Conservation (phyloP, 495 filamentous ascomycete genomes). For the Durotheca rogersii region DNA sequence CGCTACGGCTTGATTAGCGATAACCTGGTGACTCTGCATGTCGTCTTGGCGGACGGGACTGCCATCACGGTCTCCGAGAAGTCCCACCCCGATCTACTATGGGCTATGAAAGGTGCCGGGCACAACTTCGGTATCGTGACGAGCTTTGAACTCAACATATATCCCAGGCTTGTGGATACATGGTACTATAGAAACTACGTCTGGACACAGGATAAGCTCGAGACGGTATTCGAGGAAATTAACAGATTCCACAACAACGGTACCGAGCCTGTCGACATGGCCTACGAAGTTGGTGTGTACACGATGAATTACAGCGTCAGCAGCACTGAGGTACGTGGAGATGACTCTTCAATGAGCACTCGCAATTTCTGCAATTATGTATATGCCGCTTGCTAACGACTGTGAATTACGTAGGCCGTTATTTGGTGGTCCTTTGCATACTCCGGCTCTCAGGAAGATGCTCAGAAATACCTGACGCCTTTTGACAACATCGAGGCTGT, state of each 20-base stretch:
- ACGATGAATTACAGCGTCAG: not conserved
- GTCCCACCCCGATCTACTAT: conserved; percentile 49
- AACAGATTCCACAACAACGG: not conserved
- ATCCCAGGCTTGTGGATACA: not conserved
- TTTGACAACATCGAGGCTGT: not conserved
- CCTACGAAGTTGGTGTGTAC: not conserved
- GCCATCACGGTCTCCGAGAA: conserved; percentile 44
- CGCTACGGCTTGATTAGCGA: conserved; percentile 61
- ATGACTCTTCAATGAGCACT: not conserved
- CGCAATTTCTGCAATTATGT: not conserved
- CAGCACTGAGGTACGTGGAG: not conserved
- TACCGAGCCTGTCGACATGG: not conserved
- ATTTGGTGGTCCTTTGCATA: not conserved
- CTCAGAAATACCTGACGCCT: not conserved
- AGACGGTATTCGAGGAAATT: not conserved
- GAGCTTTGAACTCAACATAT: not conserved
- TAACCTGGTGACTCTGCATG: conserved; percentile 52
- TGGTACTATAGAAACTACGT: not conserved
- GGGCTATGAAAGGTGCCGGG: conserved; percentile 52
- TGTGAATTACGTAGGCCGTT: not conserved
- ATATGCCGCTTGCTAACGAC: not conserved
- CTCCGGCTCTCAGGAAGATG: not conserved
- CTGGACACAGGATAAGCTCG: not conserved
- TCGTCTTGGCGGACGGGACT: conserved; percentile 60
- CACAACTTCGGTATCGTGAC: conserved; percentile 45